Evolutionary conservation across 352 stramenopile species (phyloP), one percentile per base, ranked within the genome.

Genomic region (Globisporangium paroecandrum): DNA sequence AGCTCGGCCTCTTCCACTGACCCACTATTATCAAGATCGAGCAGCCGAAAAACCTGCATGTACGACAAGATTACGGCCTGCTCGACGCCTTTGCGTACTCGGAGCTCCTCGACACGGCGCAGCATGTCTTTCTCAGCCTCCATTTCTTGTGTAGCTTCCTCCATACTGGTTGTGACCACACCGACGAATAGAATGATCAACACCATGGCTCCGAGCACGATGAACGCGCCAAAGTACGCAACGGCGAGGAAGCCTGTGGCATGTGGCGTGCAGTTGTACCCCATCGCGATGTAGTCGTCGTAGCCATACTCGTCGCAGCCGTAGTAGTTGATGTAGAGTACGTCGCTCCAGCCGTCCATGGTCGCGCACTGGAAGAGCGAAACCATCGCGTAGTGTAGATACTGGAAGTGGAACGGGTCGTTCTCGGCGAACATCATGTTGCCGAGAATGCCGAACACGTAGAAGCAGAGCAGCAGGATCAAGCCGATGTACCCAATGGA

Each of bases 271-370:
- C 88, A 95, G n/a, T 72, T 69, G 68, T 92, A 89, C 8, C 83
- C 83, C 9, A 90, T 74, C 5, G 65, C 64, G 6, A 58, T 60
- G 47, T 90, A 90, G 20, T 63, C 63, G 46, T 90, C 81, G 74
- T 96, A 96, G 27, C 88, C 87, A 64, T 91, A 95, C 32, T 88
- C 71, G 65, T 93, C 81, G 61, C 90, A 97, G 12, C 89, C 89
- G 57, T 95, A 97, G 72, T 93, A 96, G 69, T 96, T 96, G 68
- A 95, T 94, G 75, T 97, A 97, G 43, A 97, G 75, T 56, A 96
- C 75, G 38, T 97, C 90, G 49, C 82, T 97, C 91, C 91, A 97
- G 56, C 91, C 88, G 58, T 97, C 91, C 75, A 97, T 93, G 18
- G 89, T 97, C 15, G 88, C 77, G 46, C 76, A 77, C 20, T 95